Conservation (phyloP, 2,329 filamentous ascomycete genomes). For the Elsinoe arachidis region DNA sequence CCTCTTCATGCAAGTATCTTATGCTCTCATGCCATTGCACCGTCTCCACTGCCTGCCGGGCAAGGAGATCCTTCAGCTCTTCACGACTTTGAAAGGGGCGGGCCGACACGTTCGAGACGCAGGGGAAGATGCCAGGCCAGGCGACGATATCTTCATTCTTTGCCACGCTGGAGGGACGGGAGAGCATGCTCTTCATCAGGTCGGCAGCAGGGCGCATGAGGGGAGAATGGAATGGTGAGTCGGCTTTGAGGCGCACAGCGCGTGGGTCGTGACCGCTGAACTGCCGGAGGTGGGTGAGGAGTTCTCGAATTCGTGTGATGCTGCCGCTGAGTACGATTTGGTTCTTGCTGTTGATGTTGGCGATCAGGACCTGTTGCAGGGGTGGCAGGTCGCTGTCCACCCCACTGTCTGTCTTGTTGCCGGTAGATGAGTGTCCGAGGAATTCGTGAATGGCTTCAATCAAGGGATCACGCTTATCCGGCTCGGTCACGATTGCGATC, state of each 20-base stretch:
- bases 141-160: slow-evolving; percentile 57
- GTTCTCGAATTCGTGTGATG: slow-evolving; percentile 69
- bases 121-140: slow-evolving; percentile 67
- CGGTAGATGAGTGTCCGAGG: slow-evolving; percentile 56
- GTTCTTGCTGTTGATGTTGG: slow-evolving; percentile 92
- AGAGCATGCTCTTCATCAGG: slow-evolving; percentile 62
- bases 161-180: slow-evolving; percentile 41
- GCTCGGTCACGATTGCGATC: slow-evolving; percentile 85
- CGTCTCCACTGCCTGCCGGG: slow-evolving; percentile 79
- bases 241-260: slow-evolving; percentile 75
- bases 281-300: slow-evolving; percentile 76
- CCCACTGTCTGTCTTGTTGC: slow-evolving; percentile 55
- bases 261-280: slow-evolving; percentile 88
- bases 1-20: slow-evolving; percentile 75
- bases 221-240: slow-evolving; percentile 84
- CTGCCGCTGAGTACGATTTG: slow-evolving; percentile 91
- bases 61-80: slow-evolving; percentile 69
- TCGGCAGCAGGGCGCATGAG: slow-evolving; percentile 79
- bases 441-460: slow-evolving; percentile 72
- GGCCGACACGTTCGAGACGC: slow-evolving; percentile 79
- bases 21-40: slow-evolving; percentile 94
- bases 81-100: slow-evolving; percentile 64
- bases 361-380: slow-evolving; percentile 80
- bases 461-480: slow-evolving; percentile 60
- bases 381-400: slow-evolving; percentile 56